phyloP scores from a whole-genome alignment of 306 rosid genomes.

The Quercus dentata region DNA sequence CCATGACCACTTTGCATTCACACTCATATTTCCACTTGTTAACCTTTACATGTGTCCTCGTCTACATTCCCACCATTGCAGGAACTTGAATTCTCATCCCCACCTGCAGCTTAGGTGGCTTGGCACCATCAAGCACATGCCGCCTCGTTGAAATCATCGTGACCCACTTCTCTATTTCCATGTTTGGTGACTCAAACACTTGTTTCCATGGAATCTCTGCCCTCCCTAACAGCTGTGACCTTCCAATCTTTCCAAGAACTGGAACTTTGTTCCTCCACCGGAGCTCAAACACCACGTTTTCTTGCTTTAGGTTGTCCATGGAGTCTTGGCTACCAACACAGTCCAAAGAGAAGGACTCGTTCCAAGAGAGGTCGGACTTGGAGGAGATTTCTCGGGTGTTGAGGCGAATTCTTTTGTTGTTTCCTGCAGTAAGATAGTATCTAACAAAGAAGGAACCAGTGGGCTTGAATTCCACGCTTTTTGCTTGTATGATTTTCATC shows the following conservation, averaged over 20 bases:
- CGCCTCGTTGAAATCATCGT: slow-evolving; percentile 31
- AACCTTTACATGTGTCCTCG: slow-evolving; percentile 11
- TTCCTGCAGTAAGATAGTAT: slow-evolving; percentile 46
- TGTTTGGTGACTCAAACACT: slow-evolving; percentile 57
- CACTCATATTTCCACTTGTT: slow-evolving; percentile 44
- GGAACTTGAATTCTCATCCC: slow-evolving; percentile 37
- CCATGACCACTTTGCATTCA: slow-evolving; percentile 49
- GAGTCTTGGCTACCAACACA: slow-evolving; percentile 53
- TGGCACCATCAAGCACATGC: not conserved
- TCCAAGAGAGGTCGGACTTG: slow-evolving; percentile 47
- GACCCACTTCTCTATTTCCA: slow-evolving; percentile 65
- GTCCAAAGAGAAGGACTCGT: slow-evolving; percentile 61
- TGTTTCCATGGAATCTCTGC: slow-evolving; percentile 66
- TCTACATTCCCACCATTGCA: slow-evolving; percentile 12
- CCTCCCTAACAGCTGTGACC: slow-evolving; percentile 63
- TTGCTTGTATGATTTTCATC: slow-evolving; percentile 56
- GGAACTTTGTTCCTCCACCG: slow-evolving; percentile 44
- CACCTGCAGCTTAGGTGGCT: slow-evolving; percentile 42
- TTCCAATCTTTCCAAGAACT: slow-evolving; percentile 31
- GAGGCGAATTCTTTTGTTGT: slow-evolving; percentile 39
- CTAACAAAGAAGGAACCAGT: slow-evolving; percentile 50
- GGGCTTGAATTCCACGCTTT: slow-evolving; percentile 32
- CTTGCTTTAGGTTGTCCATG: slow-evolving; percentile 43
- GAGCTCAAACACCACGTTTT: slow-evolving; percentile 63
- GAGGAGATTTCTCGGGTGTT: slow-evolving; percentile 45